A percentile compares a stretch with the other conserved stretches of the same genome.
Evolutionary conservation across 2,329 filamentous ascomycete species (phyloP).

Genomic region (Fusarium sp.): DNA sequence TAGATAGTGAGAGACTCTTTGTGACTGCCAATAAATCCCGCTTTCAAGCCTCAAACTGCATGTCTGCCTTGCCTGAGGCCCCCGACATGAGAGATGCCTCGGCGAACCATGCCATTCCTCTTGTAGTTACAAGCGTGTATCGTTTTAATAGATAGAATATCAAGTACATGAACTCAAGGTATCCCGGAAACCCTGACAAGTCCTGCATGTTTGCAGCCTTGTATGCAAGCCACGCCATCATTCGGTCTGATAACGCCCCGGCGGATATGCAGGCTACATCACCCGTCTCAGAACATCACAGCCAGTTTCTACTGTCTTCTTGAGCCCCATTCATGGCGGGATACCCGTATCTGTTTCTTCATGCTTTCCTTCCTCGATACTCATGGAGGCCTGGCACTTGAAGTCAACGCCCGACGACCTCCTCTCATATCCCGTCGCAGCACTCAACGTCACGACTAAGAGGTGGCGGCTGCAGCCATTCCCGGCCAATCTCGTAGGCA

Average conservation of each 20-base stretch:
- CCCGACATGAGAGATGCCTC: not conserved
- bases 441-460: not conserved
- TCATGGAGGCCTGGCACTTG: not conserved
- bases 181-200: not conserved
- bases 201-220: not conserved
- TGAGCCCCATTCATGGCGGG: not conserved
- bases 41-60: not conserved
- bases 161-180: not conserved
- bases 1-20: not conserved
- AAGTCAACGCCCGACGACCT: not conserved
- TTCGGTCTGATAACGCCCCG: not conserved
- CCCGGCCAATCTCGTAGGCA: not conserved
- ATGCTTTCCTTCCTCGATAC: not conserved
- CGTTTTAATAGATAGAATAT: not conserved
- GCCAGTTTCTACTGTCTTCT: not conserved
- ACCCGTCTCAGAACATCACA: not conserved
- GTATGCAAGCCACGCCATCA: not conserved
- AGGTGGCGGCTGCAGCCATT: not conserved
- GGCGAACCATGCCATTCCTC: not conserved
- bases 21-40: not conserved
- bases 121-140: not conserved
- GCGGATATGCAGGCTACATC: not conserved
- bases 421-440: slow-evolving; percentile 2
- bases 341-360: not conserved
- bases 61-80: not conserved